Conservation (phyloP, 352 stramenopile species). For the Phytopythium kandeliae region DNA sequence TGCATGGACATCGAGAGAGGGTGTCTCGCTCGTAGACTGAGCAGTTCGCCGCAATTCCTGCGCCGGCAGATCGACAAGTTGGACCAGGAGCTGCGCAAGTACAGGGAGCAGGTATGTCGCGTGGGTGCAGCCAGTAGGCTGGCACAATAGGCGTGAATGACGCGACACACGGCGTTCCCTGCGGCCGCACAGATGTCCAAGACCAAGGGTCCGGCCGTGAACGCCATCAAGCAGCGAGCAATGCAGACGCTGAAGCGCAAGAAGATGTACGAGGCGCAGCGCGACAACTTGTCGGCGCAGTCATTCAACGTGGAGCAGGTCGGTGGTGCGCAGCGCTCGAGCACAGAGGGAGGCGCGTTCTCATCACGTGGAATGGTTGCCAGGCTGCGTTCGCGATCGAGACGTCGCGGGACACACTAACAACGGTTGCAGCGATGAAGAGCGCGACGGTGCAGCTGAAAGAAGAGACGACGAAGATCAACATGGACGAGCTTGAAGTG, state of each 20-base stretch:
- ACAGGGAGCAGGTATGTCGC: conserved; percentile 48
- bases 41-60: no score
- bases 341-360: no score
- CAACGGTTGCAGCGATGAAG: conserved; percentile 95
- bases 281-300: conserved; percentile 71
- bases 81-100: conserved; percentile 78
- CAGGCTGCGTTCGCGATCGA: conserved; percentile 89
- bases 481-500: conserved; percentile 95
- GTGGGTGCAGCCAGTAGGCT: no score
- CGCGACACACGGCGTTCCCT: not conserved
- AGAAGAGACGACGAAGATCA: conserved; percentile 93
- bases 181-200: conserved; percentile 60
- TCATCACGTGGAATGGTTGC: no score
- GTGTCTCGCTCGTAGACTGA: no score
- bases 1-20: no score
- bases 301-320: conserved; percentile 88
- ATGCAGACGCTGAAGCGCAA: conserved; percentile 86
- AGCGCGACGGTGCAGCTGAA: conserved; percentile 89
- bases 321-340: not conserved
- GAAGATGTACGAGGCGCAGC: conserved; percentile 86
- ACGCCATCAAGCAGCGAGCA: conserved; percentile 77
- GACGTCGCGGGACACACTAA: conserved; percentile 88
- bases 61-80: conserved; percentile 62
- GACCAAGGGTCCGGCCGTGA: conserved; percentile 52
- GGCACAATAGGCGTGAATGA: no score